Percentiles rank a stretch among this genome's conserved stretches.
Conservation (phyloP, 768 basidiomycete species). For the Mycena belliarum region DNA sequence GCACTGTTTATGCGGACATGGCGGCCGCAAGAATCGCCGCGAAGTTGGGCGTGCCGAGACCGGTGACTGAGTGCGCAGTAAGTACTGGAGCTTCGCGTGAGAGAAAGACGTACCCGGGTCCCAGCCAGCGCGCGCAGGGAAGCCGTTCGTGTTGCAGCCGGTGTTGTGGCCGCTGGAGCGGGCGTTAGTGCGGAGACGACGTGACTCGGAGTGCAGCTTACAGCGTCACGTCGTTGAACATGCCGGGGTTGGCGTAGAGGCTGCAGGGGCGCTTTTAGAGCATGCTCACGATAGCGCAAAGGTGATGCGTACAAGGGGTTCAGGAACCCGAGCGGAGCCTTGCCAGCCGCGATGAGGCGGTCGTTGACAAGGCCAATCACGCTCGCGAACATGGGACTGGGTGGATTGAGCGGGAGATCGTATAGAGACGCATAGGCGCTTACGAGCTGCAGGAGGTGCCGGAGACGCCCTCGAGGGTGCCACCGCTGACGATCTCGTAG, state of each 20-base stretch:
- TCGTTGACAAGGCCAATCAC: slow-evolving; percentile 52
- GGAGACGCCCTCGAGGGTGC: slow-evolving; percentile 15
- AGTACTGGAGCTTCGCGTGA: not conserved
- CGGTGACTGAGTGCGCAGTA: slow-evolving; percentile 19
- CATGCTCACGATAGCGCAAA: not conserved
- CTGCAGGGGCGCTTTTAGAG: not conserved
- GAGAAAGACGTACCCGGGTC: slow-evolving; percentile 21
- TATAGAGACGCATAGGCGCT: not conserved
- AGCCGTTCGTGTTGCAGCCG: slow-evolving; percentile 27
- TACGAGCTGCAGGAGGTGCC: slow-evolving; percentile 19
- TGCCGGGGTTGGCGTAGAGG: slow-evolving; percentile 34
- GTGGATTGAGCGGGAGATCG: not conserved
- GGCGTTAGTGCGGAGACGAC: not conserved
- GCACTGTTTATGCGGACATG: slow-evolving; percentile 3
- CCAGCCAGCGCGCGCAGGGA: slow-evolving; percentile 26
- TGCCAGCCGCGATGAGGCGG: slow-evolving; percentile 36
- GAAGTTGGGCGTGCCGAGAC: slow-evolving; percentile 29
- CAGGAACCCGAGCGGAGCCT: slow-evolving; percentile 38
- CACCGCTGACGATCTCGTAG: slow-evolving; percentile 15
- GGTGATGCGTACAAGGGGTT: slow-evolving; percentile 24
- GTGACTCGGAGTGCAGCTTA: slow-evolving; percentile 37
- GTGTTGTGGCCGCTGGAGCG: slow-evolving; percentile 26
- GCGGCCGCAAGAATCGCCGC: slow-evolving; percentile 14
- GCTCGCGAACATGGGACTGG: slow-evolving; percentile 43
- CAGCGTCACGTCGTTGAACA: slow-evolving; percentile 43